Evolutionary conservation across 139 green algal species (phyloP).

Genomic region (Asterochloris erici): DNA sequence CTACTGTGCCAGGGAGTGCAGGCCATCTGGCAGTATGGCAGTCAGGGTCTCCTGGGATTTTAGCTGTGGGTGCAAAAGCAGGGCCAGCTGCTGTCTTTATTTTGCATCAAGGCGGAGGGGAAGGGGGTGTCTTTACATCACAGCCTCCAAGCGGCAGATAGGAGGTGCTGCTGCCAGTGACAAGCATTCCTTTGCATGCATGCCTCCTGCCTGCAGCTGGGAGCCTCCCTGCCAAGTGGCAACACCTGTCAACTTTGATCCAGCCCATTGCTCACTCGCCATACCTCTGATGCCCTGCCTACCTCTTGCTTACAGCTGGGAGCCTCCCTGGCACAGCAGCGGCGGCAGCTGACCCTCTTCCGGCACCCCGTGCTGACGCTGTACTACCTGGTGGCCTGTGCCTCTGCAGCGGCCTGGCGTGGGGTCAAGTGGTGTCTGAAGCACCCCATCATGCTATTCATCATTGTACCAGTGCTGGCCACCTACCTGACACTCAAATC

Average conservation of each 20-base stretch:
- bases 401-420: constrained; percentile 7
- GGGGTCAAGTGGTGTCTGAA: constrained; percentile 46
- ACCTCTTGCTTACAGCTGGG: constrained; percentile 21
- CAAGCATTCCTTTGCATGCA: neutral
- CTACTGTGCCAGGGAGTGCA: too few species aligned
- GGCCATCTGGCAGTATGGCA: too few species aligned
- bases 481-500: constrained; percentile 45
- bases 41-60: too few species aligned
- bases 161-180: too few species aligned
- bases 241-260: too few species aligned
- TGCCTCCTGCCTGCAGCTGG: neutral
- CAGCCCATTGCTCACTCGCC: neutral
- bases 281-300: neutral
- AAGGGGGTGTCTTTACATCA: too few species aligned
- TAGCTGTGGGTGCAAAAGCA: too few species aligned
- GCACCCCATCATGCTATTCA: constrained; percentile 64
- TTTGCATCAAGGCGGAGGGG: too few species aligned
- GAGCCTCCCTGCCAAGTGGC: neutral
- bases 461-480: constrained; percentile 53
- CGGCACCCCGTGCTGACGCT: constrained; percentile 51
- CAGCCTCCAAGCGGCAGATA: too few species aligned
- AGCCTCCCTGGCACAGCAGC: constrained; percentile 15
- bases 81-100: too few species aligned
- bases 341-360: constrained; percentile 48
- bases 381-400: constrained; percentile 44